These are phyloP conservation scores for Casaregolazyma suthepensis DNA, from an alignment of 1,139 yeast species.

Conservation along the genomic window DNA sequence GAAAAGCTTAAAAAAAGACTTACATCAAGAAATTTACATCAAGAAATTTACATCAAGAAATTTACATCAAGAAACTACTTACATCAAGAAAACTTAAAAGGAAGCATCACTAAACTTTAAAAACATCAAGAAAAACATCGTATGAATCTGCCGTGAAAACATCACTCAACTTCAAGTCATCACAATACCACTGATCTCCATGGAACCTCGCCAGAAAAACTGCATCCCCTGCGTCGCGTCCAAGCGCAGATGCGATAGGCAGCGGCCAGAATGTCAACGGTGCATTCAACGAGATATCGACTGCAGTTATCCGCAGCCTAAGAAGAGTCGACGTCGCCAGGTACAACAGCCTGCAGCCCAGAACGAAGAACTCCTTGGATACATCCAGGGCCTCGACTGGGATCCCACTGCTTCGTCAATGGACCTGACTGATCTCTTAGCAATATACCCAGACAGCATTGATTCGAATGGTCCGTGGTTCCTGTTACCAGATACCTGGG, in stretches of 20 bases:
- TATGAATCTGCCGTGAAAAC: too few relatives aligned
- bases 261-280: conserved; percentile 19
- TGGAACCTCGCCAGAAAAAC: conserved; percentile 15
- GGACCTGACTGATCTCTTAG: neutral
- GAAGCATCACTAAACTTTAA: too few relatives aligned
- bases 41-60: too few relatives aligned
- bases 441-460: too few relatives aligned
- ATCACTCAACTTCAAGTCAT: too few relatives aligned
- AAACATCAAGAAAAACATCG: neutral
- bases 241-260: conserved; percentile 21
- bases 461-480: neutral
- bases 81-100: too few relatives aligned
- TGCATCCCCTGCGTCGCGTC: conserved; percentile 16
- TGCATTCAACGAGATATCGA: conserved; percentile 10
- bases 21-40: too few relatives aligned
- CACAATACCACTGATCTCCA: too few relatives aligned
- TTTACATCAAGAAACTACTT: too few relatives aligned
- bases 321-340: neutral
- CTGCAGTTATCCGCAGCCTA: neutral
- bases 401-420: neutral
- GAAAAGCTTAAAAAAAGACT: neutral
- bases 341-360: neutral
- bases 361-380: neutral
- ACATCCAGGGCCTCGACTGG: neutral
- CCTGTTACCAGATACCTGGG: neutral